Evolutionary conservation across 192 early-diverging fungal species (phyloP), one percentile per base, ranked within the genome.

Genomic region (Dispira simplex): DNA sequence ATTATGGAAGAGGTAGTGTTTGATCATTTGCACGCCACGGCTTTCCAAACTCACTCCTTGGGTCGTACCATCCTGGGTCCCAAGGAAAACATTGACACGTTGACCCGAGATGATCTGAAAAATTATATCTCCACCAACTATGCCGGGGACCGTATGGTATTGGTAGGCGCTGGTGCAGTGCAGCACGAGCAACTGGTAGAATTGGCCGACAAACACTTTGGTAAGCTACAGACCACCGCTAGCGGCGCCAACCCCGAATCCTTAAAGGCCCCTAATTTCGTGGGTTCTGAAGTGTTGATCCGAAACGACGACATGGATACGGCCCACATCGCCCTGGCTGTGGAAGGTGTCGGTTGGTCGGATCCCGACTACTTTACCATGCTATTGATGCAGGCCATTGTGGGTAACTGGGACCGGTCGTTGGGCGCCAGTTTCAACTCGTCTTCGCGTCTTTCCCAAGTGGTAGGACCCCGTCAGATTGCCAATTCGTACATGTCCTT

Each of bases 401-500:
- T 96, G 70, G 95, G 95, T 45, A 86, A 87, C 67, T 98, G 94
- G 94, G 95, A 98, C 77, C 86, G 93, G 65, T 87, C 91, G 26
- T 77, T 97, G 54, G 94, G 94, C 44, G 88, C 87, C 53, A 86
- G 90, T 64, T 80, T 82, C 63, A 87, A 96, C 76, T 77, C 88
- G 63, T 87, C 85, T 49, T 93, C 93, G 53, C 80, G 87, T 53
- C 78, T 98, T 65, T 90, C 95, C 49, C 79, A 85, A 71, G 78
- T 88, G 52, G 77, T 97, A 62, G 75, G 83, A 74, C 79, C 92
- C 76, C 73, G 87, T 76, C 78, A 84, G 53, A 79, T 98, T 63
- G 95, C 93, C 70, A 98, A 94, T 81, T 94, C 91, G 58, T 98
- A 94, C 86, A 92, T 95, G 90, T 88, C 93, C 57, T 98, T 98